These are phyloP conservation scores for Aquilaria malaccensis DNA, from an alignment of 345 rosid species.

Conservation along the genomic window DNA sequence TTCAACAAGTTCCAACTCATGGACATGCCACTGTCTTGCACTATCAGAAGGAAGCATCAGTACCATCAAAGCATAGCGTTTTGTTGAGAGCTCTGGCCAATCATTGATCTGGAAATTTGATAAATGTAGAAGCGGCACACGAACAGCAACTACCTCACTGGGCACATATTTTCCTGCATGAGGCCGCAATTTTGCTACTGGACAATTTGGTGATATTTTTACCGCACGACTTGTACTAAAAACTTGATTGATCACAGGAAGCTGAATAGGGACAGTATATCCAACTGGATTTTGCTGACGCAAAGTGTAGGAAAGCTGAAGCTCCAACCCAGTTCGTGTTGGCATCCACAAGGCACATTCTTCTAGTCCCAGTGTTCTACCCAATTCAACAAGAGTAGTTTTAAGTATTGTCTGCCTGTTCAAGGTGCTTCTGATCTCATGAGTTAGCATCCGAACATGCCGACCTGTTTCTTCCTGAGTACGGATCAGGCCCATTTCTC, in stretches of 20 bases:
- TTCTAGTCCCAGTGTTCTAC: slow-evolving; percentile 80
- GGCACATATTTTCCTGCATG: slow-evolving; percentile 73
- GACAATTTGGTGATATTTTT: slow-evolving; percentile 84
- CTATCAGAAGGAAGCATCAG: slow-evolving; percentile 98
- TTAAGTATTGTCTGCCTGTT: slow-evolving; percentile 87
- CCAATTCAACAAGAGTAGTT: slow-evolving; percentile 93
- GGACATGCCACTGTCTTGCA: slow-evolving; percentile 98
- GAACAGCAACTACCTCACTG: slow-evolving; percentile 92
- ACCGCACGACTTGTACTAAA: slow-evolving; percentile 63
- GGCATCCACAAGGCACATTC: slow-evolving; percentile 99
- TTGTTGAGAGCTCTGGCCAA: slow-evolving; percentile 98
- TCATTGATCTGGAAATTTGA: slow-evolving; percentile 94
- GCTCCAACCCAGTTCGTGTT: slow-evolving; percentile 88
- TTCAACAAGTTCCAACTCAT: slow-evolving; percentile 98
- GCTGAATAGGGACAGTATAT: slow-evolving; percentile 91
- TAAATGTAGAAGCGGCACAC: slow-evolving; percentile 95
- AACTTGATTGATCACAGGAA: slow-evolving; percentile 90
- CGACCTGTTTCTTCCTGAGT: slow-evolving; percentile 97
- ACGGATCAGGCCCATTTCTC: slow-evolving; percentile 97
- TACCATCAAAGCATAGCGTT: slow-evolving; percentile 93
- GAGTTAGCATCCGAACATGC: slow-evolving; percentile 96
- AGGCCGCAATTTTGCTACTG: slow-evolving; percentile 81
- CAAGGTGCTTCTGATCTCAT: slow-evolving; percentile 92
- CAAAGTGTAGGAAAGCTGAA: slow-evolving; percentile 89
- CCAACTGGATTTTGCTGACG: slow-evolving; percentile 92